Evolutionary conservation across 441 rosid species (phyloP).

Genomic region (Populus hybrid): DNA sequence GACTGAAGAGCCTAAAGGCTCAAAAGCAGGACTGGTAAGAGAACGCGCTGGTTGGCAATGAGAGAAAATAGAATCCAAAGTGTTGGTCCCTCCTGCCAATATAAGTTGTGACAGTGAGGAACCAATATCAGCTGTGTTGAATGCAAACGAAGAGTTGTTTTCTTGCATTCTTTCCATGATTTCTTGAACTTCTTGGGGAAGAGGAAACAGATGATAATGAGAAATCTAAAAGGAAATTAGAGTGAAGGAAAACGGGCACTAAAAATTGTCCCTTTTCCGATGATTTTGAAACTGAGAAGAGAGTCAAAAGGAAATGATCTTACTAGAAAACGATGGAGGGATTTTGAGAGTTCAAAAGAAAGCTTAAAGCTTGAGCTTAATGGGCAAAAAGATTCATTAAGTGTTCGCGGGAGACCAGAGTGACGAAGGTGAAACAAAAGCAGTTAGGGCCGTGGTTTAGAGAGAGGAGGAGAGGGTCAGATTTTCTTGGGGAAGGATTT

Average conservation of each 20-base stretch:
- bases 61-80: slow-evolving; percentile 81
- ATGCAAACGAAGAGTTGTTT: slow-evolving; percentile 17
- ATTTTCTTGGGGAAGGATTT: neutral
- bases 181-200: neutral
- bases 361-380: neutral
- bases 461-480: neutral
- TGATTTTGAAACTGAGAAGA: neutral
- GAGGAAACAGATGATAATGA: neutral
- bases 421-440: neutral
- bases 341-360: neutral
- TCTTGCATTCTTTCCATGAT: slow-evolving; percentile 43
- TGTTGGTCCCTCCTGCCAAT: slow-evolving; percentile 65
- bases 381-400: neutral
- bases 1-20: slow-evolving; percentile 69
- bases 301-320: neutral
- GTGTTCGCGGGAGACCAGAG: neutral
- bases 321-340: neutral
- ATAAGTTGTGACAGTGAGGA: slow-evolving; percentile 67
- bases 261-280: slow-evolving; percentile 20
- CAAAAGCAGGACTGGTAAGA: slow-evolving; percentile 17
- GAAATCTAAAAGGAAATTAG: neutral
- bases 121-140: slow-evolving; percentile 34
- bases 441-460: too few relatives aligned
- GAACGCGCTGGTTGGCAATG: slow-evolving; percentile 31
- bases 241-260: slow-evolving; percentile 14